Evolutionary conservation across 2,329 filamentous ascomycete species (phyloP), one percentile per base, ranked within the genome.

Genomic region (Talaromyces piceae): DNA sequence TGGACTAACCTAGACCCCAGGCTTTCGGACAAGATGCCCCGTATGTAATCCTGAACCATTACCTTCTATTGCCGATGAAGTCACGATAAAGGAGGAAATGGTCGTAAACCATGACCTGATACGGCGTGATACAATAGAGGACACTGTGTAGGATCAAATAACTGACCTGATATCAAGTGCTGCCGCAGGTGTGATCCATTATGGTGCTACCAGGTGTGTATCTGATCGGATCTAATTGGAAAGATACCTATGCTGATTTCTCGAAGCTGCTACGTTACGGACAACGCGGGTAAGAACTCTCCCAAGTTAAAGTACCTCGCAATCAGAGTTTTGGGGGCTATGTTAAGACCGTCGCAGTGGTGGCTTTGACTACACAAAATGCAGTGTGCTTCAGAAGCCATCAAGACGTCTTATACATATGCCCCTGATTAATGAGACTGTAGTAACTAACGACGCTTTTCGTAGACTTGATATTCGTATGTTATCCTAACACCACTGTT

Each of bases 161-260:
- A 20, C 33, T 37, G 9, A 37, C 33, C 20, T 7, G 3, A 37
- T 37, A 20, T 3, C 87, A 3, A 88, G 88, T 1, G 84, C 81
- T 28, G 88, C 88, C 8, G 87, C 86, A 12, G 87, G 87, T 28
- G 87, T 93, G 59, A 91, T 95, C 54, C 90, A 95, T 67, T 82
- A 79, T 67, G 86, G 84, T 37, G 33, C 33, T 37, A 37, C 33
- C 16, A 37, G 33, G 33, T 58, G 61, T 49, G 16, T 13, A n/a
- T 12, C 45, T 39, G 58, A 33, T 57, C 50, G 20, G 20, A 20
- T 20, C 7, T 9, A 37, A 18, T 37, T 18, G 33, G 5, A n/a
- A 56, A 41, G 47, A 23, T 52, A 55, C 44, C 27, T 48, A 49
- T 56, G 55, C 67, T 66, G 11, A 72, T 71, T 2, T 67, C 11